Base-by-base conservation (phyloP, 345 rosid species). In the Eucalyptus regnans region DNA sequence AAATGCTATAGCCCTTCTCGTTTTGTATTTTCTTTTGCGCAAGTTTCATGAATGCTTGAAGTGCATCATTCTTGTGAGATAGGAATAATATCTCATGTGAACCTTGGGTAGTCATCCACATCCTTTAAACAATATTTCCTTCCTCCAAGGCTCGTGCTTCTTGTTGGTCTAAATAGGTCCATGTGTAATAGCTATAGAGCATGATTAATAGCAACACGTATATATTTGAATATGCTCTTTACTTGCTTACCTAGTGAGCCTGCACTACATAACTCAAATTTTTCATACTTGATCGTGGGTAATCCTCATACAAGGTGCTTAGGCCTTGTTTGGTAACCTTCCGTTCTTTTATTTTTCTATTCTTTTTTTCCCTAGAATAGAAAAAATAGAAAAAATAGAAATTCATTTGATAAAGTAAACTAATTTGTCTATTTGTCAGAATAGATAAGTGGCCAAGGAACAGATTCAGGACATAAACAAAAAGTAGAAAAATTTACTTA, bases 381-480 rank as follows among this genome's bases (percentile, higher is more conserved):
- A 52, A 18, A 52, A 52, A 18, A 52, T 52, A 52, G 58, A 52
- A 18, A 52, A 52, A 52, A 52, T 18, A 52, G 58, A 52, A 52
- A 52, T 52, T 52, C 4, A 4, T 52, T 52, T 52, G 10, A 52
- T 52, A 52, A 18, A 52, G 23, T 52, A 9, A 52, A 52, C 58
- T 52, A 52, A 52, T 52, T 52, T 52, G 58, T 52, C 58, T 52
- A 52, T 52, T 52, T 52, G 23, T 52, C 1, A 9, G 10, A 52
- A 18, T 52, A 52, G 9, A 52, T 52, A 52, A 52, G 58, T 52
- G 58, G 23, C 58, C 23, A 52, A 7, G 18, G 58, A 52, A 52
- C 0, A 7, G 1, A 52, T 18, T 52, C 2, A 9, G 23, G 4
- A 52, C 56, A 7, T 0, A 52, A 52, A 52, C 58, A 52, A 52